Base-by-base conservation (phyloP, 2,329 filamentous ascomycete species). In the Pseudogymnoascus sp. region DNA sequence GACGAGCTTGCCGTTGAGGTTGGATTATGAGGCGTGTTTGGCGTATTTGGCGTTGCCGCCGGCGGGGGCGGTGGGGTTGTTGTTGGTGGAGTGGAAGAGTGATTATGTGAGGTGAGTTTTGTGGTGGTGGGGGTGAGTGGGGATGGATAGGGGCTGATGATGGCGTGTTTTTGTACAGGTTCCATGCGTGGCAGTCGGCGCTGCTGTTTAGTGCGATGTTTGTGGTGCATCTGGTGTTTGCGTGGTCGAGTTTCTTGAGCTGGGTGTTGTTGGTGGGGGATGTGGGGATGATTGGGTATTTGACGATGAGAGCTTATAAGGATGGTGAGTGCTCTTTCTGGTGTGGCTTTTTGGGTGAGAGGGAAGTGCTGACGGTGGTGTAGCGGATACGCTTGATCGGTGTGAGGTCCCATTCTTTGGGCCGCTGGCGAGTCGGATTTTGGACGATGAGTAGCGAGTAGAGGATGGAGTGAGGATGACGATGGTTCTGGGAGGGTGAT, bases 141-240 rank as follows among this genome's bases (percentile, higher is more conserved):
- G n/a, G n/a, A n/a, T n/a, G n/a, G n/a, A n/a, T n/a, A n/a, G n/a
- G n/a, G n/a, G n/a, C n/a, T n/a, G n/a, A n/a, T n/a, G n/a, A n/a
- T n/a, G n/a, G n/a, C n/a, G n/a, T n/a, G n/a, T n/a, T n/a, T n/a
- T n/a, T n/a, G n/a, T n/a, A n/a, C n/a, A n/a, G n/a, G 67, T 97
- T 97, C 70, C 95, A 99, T 75, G 95, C 95, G 6, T 99, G 95
- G 93, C 95, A 99, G 77, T 90, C 89, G 5, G 88, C 88, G 67
- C 80, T 96, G 71, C 76, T 96, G 2, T 97, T 96, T 75, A 88
- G 90, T 0, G 84, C 84, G 59, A 72, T 86, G 64, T 84, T 93
- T 75, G 76, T 96, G 61, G 69, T 97, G 23, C 93, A 97, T 73
- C 82, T 97, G 38, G 78, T 97, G 43, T 88, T 97, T 75, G 88